Percentiles rank a stretch among this genome's conserved stretches.
phyloP scores from a whole-genome alignment of 345 rosid genomes.

The Syzygium aqueum region DNA sequence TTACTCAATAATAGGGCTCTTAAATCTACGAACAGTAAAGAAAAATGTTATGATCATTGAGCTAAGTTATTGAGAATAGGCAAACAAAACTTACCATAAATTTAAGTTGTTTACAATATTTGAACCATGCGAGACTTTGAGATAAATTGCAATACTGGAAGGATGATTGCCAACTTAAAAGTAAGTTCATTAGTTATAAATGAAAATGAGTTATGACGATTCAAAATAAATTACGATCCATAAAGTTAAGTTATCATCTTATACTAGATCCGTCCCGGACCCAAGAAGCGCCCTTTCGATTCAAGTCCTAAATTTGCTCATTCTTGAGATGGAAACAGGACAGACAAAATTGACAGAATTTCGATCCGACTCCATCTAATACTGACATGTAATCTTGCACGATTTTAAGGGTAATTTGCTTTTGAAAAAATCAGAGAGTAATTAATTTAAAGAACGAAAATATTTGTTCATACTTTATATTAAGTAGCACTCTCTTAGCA shows the following conservation, averaged over 20 bases:
- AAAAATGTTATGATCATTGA: neutral
- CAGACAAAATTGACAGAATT: neutral
- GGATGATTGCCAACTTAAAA: neutral
- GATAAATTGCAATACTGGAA: neutral
- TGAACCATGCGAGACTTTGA: neutral
- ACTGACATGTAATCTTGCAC: neutral
- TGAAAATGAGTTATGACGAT: neutral
- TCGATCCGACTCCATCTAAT: neutral
- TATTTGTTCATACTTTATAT: neutral
- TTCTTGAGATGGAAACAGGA: neutral
- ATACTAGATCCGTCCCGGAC: rapidly evolving
- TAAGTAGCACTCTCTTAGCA: neutral
- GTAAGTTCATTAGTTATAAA: no score
- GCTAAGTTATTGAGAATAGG: neutral
- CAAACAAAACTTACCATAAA: neutral
- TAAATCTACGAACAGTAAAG: neutral
- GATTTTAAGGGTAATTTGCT: neutral
- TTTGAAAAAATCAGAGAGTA: rapidly evolving
- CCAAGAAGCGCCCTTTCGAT: rapidly evolving
- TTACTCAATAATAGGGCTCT: neutral
- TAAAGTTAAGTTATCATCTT: neutral
- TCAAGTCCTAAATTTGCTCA: neutral
- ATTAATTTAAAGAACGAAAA: neutral
- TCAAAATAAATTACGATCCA: neutral
- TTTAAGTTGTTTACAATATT: neutral